Conservation (phyloP, 192 early-diverging fungal genomes). For the Allomyces javanicus region DNA sequence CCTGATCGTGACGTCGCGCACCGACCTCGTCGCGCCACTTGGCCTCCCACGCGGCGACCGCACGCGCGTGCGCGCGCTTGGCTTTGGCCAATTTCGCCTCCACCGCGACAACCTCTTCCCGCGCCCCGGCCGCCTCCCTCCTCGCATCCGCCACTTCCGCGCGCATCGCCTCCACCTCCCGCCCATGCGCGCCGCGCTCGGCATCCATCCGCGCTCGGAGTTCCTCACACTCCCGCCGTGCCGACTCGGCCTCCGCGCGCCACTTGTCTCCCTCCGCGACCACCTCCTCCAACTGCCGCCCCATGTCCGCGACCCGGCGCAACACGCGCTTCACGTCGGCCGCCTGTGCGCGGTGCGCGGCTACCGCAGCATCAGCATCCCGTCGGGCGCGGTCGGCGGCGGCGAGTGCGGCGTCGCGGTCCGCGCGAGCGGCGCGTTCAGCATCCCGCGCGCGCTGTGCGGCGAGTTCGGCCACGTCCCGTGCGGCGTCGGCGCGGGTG, state of each 20-base stretch:
- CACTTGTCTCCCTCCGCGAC: neutral
- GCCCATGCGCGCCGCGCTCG: neutral
- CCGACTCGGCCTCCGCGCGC: constrained; percentile 1
- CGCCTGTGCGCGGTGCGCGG: constrained; percentile 6
- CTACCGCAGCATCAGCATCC: constrained; percentile 1
- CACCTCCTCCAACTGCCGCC: constrained; percentile 4
- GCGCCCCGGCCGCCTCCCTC: neutral
- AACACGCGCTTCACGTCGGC: constrained; percentile 6
- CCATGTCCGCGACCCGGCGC: neutral
- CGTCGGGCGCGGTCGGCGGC: neutral
- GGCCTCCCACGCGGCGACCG: no score
- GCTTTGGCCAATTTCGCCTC: no score
- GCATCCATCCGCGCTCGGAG: neutral
- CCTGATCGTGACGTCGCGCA: no score
- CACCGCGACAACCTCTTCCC: neutral
- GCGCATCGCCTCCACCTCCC: neutral
- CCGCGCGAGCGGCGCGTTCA: neutral
- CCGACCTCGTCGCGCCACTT: no score
- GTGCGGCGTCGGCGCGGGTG: neutral
- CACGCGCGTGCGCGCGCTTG: no score
- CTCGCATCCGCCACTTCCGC: constrained; percentile 15
- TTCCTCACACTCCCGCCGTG: neutral
- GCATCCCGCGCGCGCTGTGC: neutral
- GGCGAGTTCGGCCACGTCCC: neutral
- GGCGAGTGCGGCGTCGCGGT: neutral